Conservation (phyloP, 164 flowering plant genomes). For the Protea cynaroides region DNA sequence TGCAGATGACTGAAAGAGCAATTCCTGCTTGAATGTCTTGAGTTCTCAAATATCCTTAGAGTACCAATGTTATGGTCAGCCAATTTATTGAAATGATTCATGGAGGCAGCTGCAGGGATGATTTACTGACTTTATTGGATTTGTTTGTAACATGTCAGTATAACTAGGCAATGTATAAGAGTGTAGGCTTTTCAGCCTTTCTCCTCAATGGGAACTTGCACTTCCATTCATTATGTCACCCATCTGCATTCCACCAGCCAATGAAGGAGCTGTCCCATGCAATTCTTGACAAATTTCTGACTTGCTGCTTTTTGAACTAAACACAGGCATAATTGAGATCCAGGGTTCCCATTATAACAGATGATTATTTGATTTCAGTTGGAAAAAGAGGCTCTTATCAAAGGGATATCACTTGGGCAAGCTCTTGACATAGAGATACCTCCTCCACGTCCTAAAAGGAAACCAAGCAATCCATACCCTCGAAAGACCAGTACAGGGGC, state of each 20-base stretch:
- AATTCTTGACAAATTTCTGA: background rate
- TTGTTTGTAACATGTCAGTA: too few species aligned
- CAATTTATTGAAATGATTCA: too few species aligned
- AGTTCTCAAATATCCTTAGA: too few species aligned
- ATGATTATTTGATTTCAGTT: constrained; percentile 40
- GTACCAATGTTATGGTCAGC: too few species aligned
- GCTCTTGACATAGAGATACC: constrained; percentile 82
- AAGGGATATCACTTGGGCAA: constrained; percentile 70
- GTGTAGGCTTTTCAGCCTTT: too few species aligned
- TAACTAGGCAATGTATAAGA: too few species aligned
- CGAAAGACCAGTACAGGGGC: constrained; percentile 45
- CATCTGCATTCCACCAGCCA: background rate
- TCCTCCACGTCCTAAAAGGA: constrained; percentile 97
- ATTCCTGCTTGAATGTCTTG: too few species aligned
- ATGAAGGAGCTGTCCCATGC: background rate
- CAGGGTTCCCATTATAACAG: constrained; percentile 8
- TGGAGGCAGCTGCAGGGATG: too few species aligned
- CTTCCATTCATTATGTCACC: background rate
- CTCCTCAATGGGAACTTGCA: background rate
- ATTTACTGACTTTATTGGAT: too few species aligned
- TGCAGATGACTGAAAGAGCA: too few species aligned
- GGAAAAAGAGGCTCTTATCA: constrained; percentile 80
- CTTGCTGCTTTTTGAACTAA: background rate
- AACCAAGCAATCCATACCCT: constrained; percentile 95
- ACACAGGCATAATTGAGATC: background rate